Evolutionary conservation across 2,329 filamentous ascomycete genomes (phyloP), one percentile per base, ranked within the genome.

Genomic region (Aspergillus sp.): DNA sequence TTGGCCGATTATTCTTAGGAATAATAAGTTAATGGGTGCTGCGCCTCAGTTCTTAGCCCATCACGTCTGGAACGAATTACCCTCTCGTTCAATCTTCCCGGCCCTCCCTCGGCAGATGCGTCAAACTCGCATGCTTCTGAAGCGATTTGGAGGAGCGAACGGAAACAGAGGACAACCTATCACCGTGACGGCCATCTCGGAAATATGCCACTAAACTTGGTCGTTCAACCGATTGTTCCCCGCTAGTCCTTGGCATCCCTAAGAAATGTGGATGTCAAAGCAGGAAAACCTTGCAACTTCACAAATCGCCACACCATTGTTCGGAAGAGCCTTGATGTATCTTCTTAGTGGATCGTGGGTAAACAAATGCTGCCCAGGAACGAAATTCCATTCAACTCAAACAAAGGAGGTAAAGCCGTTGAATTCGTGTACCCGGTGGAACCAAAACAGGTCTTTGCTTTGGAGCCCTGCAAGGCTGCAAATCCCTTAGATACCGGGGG

Each of bases 141-240:
- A 44, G 50, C 40, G 17, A n/a, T 33, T 27, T 12, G 11, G 23
- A 27, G 15, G 25, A 39, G 19, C 35, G 47, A 44, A 44, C 8
- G 50, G 57, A 57, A 61, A 56, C 56, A 54, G 15, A 37, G 14
- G 21, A 50, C 31, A 43, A 43, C 52, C 55, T 62, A 57, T 62
- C 56, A 62, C 41, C 43, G 44, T 35, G 39, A 48, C 40, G 43
- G 43, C 33, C 27, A 44, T 31, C 35, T 55, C 55, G 49, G 55
- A 53, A 46, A 50, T 17, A 33, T 52, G 40, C 37, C 41, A 46
- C 51, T 53, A 47, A 54, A 47, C 33, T 54, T 40, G 41, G 31
- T 54, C 19, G 31, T 33, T 53, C 51, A 37, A 50, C 35, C 15
- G 41, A 52, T 41, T 48, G 40, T 47, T 43, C 35, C 50, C 43